Percentiles rank a stretch among this genome's conserved stretches.
These are phyloP conservation scores for Cutaneotrichosporon sp. DNA, from an alignment of 1,284 basidiomycete genomes.

Conservation along the genomic window DNA sequence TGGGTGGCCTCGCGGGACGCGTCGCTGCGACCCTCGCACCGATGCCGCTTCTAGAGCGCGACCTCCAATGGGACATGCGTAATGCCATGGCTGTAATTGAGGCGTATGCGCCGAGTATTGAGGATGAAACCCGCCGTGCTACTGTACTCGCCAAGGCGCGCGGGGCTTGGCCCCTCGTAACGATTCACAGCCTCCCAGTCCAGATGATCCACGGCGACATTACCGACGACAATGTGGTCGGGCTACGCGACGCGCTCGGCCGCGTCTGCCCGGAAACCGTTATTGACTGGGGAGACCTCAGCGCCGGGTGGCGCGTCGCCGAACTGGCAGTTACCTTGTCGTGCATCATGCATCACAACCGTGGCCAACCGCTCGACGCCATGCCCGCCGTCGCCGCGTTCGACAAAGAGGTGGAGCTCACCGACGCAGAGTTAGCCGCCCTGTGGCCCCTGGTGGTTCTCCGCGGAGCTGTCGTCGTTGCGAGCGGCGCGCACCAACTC, in stretches of 20 bases:
- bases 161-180: constrained; percentile 7
- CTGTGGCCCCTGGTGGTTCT: constrained; percentile 23
- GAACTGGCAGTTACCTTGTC: constrained; percentile 19
- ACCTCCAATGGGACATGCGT: constrained; percentile 25
- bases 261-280: constrained; percentile 10
- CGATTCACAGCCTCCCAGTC: constrained; percentile 2
- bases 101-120: constrained; percentile 6
- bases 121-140: background rate
- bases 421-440: constrained; percentile 16
- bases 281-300: constrained; percentile 24
- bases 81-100: constrained; percentile 16
- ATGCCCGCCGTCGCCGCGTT: constrained; percentile 18
- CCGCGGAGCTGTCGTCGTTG: constrained; percentile 17
- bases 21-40: background rate
- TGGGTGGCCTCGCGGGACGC: constrained; percentile 15
- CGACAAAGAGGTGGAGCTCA: background rate
- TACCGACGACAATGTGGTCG: constrained; percentile 24
- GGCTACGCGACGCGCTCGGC: constrained; percentile 15
- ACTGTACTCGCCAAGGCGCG: constrained; percentile 2
- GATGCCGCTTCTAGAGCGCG: constrained; percentile 13
- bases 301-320: constrained; percentile 19
- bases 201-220: constrained; percentile 24
- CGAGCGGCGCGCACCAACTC: constrained; percentile 13
- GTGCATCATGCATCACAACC: constrained; percentile 18
- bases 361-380: constrained; percentile 5